Evolutionary conservation across 768 basidiomycete genomes (phyloP), one percentile per base, ranked within the genome.

Genomic region (Daedaleopsis nitida): DNA sequence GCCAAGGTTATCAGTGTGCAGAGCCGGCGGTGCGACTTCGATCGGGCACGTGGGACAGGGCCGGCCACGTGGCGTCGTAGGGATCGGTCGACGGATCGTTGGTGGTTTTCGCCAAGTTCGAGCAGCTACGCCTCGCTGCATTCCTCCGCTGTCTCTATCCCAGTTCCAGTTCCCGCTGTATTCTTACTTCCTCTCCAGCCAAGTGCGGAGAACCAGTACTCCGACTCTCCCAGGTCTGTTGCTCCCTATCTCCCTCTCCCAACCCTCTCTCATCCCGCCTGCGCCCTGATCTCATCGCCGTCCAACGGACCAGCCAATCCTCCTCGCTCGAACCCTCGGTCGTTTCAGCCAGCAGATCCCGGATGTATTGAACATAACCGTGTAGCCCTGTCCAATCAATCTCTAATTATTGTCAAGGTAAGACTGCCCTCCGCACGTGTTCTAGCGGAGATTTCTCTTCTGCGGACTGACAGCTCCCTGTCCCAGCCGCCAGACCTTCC

Each of bases 351-450:
- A 42, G 39, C 50, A 58, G 12, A 24, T 32, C 17, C 44, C 59
- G 49, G 50, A 68, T 68, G 66, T 58, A 65, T 65, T 65, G 58
- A 65, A 56, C 52, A 43, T 45, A 44, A 60, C 47, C 45, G 21
- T 67, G 59, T 60, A 65, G 53, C 58, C 52, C 45, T 58, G 52
- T 53, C 5, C 53, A 60, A 44, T 14, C 47, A 49, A 3, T 21
- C 44, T 54, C 66, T 68, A 68, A 68, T 67, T 58, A 60, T 64
- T 55, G 58, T 51, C 60, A 53, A 51, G 62, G 67, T 68, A 49
- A 64, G 66, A 39, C n/a, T 13, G 8, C 35, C 35, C 58, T 38
- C 63, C 58, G 47, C 62, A 58, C 55, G 64, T 57, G 62, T 60
- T 24, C 49, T n/a, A 13, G 49, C 62, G 62, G 59, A 59, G 62